phyloP scores from a whole-genome alignment of 2,329 filamentous ascomycete genomes.

The Venturia carpophila region DNA sequence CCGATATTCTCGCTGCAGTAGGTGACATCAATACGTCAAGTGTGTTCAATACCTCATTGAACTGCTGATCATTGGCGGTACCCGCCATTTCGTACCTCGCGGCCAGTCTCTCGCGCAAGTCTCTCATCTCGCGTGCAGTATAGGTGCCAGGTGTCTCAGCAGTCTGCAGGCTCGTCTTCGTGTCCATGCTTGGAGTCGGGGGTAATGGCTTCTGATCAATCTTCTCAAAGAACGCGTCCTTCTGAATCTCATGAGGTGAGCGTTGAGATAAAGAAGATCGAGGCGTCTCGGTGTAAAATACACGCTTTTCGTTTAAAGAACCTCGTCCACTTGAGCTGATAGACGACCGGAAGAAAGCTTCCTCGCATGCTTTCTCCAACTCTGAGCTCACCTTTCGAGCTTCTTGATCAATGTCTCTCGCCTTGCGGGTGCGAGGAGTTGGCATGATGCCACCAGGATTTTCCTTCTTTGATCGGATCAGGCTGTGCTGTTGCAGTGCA shows the following conservation, averaged over 20 bases:
- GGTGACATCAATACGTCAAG: conserved; percentile 50
- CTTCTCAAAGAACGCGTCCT: conserved; percentile 12
- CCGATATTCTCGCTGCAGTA: conserved; percentile 21
- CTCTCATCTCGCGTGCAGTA: conserved; percentile 47
- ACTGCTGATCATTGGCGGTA: conserved; percentile 41
- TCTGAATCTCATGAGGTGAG: neutral
- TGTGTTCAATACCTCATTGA: conserved; percentile 53
- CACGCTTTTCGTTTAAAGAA: conserved; percentile 34
- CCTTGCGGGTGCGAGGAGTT: conserved; percentile 10
- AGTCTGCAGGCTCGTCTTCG: conserved; percentile 13
- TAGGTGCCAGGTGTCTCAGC: conserved; percentile 44
- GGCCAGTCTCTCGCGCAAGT: conserved; percentile 51
- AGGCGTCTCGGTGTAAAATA: conserved; percentile 43
- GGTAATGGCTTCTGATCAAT: conserved; percentile 37
- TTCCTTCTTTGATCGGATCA: conserved; percentile 28
- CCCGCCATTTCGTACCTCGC: conserved; percentile 41
- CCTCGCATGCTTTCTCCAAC: conserved; percentile 83
- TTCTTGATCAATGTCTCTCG: conserved; percentile 58
- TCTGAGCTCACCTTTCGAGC: conserved; percentile 75
- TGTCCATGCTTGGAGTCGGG: conserved; percentile 31
- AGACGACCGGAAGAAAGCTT: conserved; percentile 72
- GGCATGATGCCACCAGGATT: conserved; percentile 19
- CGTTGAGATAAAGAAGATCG: conserved; percentile 40
- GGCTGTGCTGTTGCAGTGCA: conserved; percentile 21
- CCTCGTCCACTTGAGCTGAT: conserved; percentile 45